Conservation (phyloP, 257 asterid species). For the Apocynum venetum region DNA sequence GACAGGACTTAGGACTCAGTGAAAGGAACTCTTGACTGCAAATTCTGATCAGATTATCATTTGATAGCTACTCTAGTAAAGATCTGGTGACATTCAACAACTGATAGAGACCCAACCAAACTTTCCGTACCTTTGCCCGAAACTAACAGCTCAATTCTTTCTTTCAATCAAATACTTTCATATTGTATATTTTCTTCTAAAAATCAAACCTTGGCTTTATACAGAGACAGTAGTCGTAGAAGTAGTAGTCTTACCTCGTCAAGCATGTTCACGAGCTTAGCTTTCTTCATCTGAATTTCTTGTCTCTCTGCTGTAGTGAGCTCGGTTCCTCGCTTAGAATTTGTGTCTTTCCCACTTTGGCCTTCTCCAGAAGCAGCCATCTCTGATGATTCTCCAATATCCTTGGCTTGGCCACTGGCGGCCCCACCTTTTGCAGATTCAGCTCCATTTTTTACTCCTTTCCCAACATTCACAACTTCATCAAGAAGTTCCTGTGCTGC, state of each 20-base stretch:
- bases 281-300: conserved; percentile 96
- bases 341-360: conserved; percentile 36
- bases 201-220: conserved; percentile 10
- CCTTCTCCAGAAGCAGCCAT: conserved; percentile 25
- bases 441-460: conserved; percentile 35
- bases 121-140: conserved; percentile 7
- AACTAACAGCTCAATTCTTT: not conserved
- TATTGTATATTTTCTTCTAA: not conserved
- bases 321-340: conserved; percentile 50
- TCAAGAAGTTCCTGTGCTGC: conserved; percentile 94
- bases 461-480: conserved; percentile 88
- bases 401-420: conserved; percentile 29
- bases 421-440: conserved; percentile 23
- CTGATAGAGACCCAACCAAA: conserved; percentile 25
- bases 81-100: conserved; percentile 16
- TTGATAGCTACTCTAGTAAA: conserved; percentile 24
- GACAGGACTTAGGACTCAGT: conserved; percentile 8
- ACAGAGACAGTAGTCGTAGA: not conserved
- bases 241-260: conserved; percentile 66
- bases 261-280: conserved; percentile 94
- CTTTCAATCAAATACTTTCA: conserved; percentile 2
- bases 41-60: conserved; percentile 22
- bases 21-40: conserved; percentile 30
- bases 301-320: conserved; percentile 77
- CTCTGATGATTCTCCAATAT: conserved; percentile 36